Base-by-base conservation (phyloP, 768 basidiomycete genomes). In the Lepiota subincarnata region DNA sequence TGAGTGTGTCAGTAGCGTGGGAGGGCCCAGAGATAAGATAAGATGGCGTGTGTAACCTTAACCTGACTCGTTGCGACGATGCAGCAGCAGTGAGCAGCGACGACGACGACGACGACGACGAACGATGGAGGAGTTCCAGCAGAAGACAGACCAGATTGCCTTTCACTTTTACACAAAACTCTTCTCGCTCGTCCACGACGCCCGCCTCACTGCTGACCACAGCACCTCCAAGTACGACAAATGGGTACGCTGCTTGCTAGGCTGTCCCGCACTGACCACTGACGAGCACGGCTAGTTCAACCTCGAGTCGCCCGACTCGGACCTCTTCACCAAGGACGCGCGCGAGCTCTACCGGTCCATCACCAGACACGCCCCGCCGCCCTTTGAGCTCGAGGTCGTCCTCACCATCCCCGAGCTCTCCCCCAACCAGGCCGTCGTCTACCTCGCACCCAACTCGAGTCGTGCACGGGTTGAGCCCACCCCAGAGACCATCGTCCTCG, bases 111-210 rank as follows among this genome's bases (percentile, higher is more conserved):
- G n/a, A n/a, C n/a, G n/a, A n/a, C n/a, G n/a, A n/a, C n/a, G n/a
- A n/a, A n/a, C 43, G 53, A 54, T 54, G 53, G 53, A 54, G 53
- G 45, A 54, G 45, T 46, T 47, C 38, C 53, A 53, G 36, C 73
- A 74, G 58, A 90, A 83, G 75, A 86, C 89, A 60, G 89, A 92
- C 77, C 88, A 90, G 77, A 92, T 92, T 62, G 86, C 87, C 45
- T 84, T 84, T 68, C 83, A 84, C 67, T 83, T 89, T 69, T 91
- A 89, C 72, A 82, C 84, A 47, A 92, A 92, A 74, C 82, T 92
- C 49, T 82, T 81, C 66, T 83, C 86, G 63, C 79, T 89, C 60
- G 76, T 92, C 59, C 78, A 83, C 66, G 74, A 88, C 64, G 86
- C 89, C 12, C 75, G 90, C 55, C 75, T 83, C n/a, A 86, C 86